Conservation (phyloP, 228 moss, liverwort and hornwort genomes). For the Sphagnum magellanicum region DNA sequence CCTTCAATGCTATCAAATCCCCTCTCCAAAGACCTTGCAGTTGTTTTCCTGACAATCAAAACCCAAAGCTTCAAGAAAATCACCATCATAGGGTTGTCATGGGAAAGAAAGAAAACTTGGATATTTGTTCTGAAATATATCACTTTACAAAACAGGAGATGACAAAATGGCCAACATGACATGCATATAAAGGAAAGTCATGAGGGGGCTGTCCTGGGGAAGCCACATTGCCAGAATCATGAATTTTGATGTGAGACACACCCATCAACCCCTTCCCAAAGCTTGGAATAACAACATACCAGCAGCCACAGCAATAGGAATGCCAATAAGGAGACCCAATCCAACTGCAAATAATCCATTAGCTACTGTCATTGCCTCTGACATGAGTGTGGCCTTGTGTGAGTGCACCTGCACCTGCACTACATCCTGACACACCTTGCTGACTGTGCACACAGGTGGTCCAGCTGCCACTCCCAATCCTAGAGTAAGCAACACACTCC, state of each 20-base stretch:
- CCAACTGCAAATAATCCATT: slow-evolving; percentile 56
- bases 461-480: slow-evolving; percentile 66
- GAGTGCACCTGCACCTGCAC: slow-evolving; percentile 34
- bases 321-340: slow-evolving; percentile 56
- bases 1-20: slow-evolving; percentile 84
- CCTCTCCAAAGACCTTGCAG: slow-evolving; percentile 76
- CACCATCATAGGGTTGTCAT: not conserved
- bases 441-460: slow-evolving; percentile 43
- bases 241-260: too few relatives aligned
- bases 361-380: slow-evolving; percentile 23
- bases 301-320: slow-evolving; percentile 65
- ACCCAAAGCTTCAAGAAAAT: not conserved
- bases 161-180: too few relatives aligned
- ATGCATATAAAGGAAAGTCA: too few relatives aligned
- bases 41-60: slow-evolving; percentile 28
- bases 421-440: slow-evolving; percentile 25
- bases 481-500: slow-evolving; percentile 62
- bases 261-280: not conserved
- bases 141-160: too few relatives aligned
- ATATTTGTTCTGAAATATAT: too few relatives aligned
- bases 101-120: too few relatives aligned
- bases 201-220: too few relatives aligned
- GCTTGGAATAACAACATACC: slow-evolving; percentile 13
- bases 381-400: slow-evolving; percentile 24
- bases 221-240: too few relatives aligned